Evolutionary conservation across 192 early-diverging fungal genomes (phyloP).

Genomic region (Rhizophagus sp.): DNA sequence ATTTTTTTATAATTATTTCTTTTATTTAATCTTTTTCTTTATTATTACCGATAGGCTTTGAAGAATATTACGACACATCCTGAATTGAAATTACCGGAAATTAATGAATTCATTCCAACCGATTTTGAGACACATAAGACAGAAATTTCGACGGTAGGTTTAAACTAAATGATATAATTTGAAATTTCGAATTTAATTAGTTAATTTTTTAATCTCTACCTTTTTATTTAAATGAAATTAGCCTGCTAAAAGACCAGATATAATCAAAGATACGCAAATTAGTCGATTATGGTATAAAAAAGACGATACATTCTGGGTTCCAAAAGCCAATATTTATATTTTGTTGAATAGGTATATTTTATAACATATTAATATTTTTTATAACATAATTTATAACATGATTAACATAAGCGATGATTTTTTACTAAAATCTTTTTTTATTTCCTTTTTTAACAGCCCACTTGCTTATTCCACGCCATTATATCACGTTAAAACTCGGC

Average conservation of each 20-base stretch:
- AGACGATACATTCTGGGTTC: slow-evolving; percentile 91
- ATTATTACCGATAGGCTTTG: slow-evolving; percentile 38
- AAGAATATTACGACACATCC: slow-evolving; percentile 48
- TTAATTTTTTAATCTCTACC: neutral
- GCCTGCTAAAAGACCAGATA: slow-evolving; percentile 40
- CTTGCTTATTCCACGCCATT: slow-evolving; percentile 74
- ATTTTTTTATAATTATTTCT: neutral
- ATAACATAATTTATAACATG: too few species aligned
- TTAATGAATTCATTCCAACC: slow-evolving; percentile 86
- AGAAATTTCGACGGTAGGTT: slow-evolving; percentile 25
- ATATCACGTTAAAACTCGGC: slow-evolving; percentile 64
- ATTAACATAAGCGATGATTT: too few species aligned
- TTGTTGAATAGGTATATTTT: slow-evolving; percentile 40
- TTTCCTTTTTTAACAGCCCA: slow-evolving; percentile 52
- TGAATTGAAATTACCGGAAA: slow-evolving; percentile 64
- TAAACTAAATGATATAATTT: neutral
- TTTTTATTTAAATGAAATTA: slow-evolving; percentile 12
- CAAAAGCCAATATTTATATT: slow-evolving; percentile 81
- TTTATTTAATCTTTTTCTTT: neutral
- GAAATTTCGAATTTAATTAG: neutral
- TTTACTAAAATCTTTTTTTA: neutral
- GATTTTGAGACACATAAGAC: slow-evolving; percentile 69
- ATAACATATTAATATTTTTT: too few species aligned
- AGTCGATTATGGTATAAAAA: slow-evolving; percentile 91
- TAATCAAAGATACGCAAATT: slow-evolving; percentile 59